Conservation (phyloP, 345 rosid species). For the Syzygium aqueum region DNA sequence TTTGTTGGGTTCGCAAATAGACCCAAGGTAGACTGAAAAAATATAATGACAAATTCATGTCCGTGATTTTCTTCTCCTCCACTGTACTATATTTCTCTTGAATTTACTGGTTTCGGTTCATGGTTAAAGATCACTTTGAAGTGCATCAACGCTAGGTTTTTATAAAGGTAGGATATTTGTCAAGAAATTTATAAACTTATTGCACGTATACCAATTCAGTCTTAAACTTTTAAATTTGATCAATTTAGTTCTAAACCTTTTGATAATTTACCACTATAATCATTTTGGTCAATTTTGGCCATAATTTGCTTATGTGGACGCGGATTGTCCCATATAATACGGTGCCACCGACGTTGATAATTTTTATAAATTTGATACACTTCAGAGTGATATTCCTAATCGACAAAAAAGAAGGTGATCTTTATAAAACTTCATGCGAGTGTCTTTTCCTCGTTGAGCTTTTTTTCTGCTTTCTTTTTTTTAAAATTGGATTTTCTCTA, state of each 20-base stretch:
- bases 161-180: background rate
- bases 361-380: background rate
- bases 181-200: background rate
- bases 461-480: no score
- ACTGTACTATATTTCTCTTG: background rate
- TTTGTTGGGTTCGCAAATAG: background rate
- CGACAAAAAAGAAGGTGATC: background rate
- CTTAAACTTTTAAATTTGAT: background rate
- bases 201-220: background rate
- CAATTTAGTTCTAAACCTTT: accelerated
- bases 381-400: background rate
- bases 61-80: background rate
- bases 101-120: background rate
- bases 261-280: accelerated
- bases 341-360: accelerated
- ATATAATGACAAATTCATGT: background rate
- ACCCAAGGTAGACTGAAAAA: background rate
- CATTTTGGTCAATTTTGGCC: accelerated
- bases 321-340: accelerated
- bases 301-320: accelerated
- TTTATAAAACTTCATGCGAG: background rate
- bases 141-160: background rate
- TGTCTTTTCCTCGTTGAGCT: background rate
- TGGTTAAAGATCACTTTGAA: background rate
- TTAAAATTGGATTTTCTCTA: background rate